phyloP scores from a whole-genome alignment of 306 rosid genomes.

The Begonia peltatifolia region DNA sequence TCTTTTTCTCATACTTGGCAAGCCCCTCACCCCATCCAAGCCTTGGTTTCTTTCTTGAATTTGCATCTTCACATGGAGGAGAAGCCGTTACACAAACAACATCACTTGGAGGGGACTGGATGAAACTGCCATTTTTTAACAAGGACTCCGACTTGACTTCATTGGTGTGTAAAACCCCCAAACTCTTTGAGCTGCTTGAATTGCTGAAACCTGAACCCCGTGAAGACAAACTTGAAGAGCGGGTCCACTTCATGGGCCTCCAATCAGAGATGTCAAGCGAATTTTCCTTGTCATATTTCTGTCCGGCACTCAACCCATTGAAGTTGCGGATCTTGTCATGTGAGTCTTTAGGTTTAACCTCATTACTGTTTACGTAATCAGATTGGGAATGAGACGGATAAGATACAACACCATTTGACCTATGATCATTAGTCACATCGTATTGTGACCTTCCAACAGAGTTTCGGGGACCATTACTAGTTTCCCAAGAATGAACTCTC shows the following conservation, averaged over 20 bases:
- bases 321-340: constrained; percentile 52
- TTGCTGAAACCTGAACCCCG: constrained; percentile 86
- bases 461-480: constrained; percentile 5
- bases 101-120: constrained; percentile 56
- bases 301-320: constrained; percentile 40
- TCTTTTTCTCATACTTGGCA: constrained; percentile 91
- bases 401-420: constrained; percentile 6
- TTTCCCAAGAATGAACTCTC: constrained; percentile 11
- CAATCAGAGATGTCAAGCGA: constrained; percentile 55
- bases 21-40: constrained; percentile 97
- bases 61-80: constrained; percentile 50
- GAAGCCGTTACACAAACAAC: constrained; percentile 65
- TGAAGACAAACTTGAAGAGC: constrained; percentile 86
- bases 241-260: constrained; percentile 90
- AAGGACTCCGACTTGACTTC: constrained; percentile 47
- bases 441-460: constrained; percentile 43
- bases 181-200: constrained; percentile 57
- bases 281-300: constrained; percentile 48
- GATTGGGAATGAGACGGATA: constrained; percentile 21
- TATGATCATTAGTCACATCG: constrained; percentile 18
- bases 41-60: constrained; percentile 87
- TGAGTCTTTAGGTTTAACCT: constrained; percentile 50
- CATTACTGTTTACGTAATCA: constrained; percentile 58
- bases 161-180: constrained; percentile 47
- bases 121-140: constrained; percentile 33